Base-by-base conservation (phyloP, 306 rosid species). In the Sphenostylis stenocarpa region DNA sequence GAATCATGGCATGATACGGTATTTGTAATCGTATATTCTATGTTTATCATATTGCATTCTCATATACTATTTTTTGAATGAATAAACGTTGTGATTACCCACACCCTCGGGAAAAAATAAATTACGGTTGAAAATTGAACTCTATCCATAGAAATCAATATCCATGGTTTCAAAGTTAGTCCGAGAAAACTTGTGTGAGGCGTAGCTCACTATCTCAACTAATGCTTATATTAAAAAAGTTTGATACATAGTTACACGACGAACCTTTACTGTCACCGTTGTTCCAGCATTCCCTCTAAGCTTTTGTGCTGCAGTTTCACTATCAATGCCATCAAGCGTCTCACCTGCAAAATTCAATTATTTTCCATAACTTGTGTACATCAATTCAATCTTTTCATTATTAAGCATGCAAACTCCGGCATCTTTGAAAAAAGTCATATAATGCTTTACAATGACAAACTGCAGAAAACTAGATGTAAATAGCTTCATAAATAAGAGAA, bases 251-350 rank as follows among this genome's bases (percentile, higher is more conserved):
- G 85, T 82, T 38, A 9, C 12, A 67, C 75, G 75, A n/a, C 73
- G 83, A 75, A 92, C 87, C 90, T 90, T 95, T 63, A 95, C 84
- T 60, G 88, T 88, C 20, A 95, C 97, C 36, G 83, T 84, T 61
- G 97, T 95, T 84, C 98, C 98, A 36, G 95, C 96, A 29, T 81
- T 88, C 49, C 98, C 98, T 85, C 98, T 85, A 48, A 95, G 93
- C 79, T 82, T 95, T 72, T 84, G 87, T 13, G 97, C 96, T 43
- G 97, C 98, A 80, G 80, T 81, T 83, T 95, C 98, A 79, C 93
- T 84, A 81, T 66, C 91, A 74, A 95, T 24, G 52, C 98, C 97
- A 67, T 90, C 92, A 79, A 95, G 86, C 76, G 79, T 84, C 82
- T 90, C 97, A 72, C 97, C 97, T 92, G 83, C 65, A 81, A 29